Base-by-base conservation (phyloP, 2,329 filamentous ascomycete species). In the Penicillium griseofulvum region DNA sequence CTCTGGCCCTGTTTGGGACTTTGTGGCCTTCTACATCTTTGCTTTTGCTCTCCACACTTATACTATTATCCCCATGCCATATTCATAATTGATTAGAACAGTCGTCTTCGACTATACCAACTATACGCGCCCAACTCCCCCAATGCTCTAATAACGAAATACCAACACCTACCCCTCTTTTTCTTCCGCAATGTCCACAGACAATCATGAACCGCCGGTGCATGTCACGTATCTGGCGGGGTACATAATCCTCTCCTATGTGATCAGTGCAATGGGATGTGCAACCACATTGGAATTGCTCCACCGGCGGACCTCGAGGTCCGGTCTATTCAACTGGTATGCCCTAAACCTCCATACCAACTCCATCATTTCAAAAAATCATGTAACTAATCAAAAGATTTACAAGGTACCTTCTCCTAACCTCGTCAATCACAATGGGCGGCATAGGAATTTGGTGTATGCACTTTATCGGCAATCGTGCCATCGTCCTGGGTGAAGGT, bases 391-490 rank as follows among this genome's bases (percentile, higher is more conserved):
- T 38, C 49, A 26, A 55, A 52, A 4, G 22, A 43, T 54, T 36
- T 1, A 16, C 14, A 58, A 87, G 86, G 74, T 78, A 86, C 59
- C 77, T 89, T 1, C 77, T 91, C 3, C 63, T 86, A 12, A 82
- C 82, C 34, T 83, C 87, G 6, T 83, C 87, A 5, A 76, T 89
- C 26, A 83, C 84, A 3, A 90, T 91, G 87, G 88, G 88, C 8
- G 87, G 86, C 3, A 84, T 90, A 57, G 79, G 87, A 37, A 89
- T 89, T 55, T 90, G 86, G 87, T 87, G 83, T 65, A 89, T 89
- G 88, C 90, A 94, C 69, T 93, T 89, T 66, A 87, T 94, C 61
- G 90, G 90, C 22, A 93, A 94, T 69, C 82, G 88, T 49, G 90
- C 90, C 14, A 88, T 93, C 57, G 78, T 87, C 26, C 81, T 96